Evolutionary conservation across 345 rosid species (phyloP), one percentile per base, ranked within the genome.

Genomic region (Draba incana): DNA sequence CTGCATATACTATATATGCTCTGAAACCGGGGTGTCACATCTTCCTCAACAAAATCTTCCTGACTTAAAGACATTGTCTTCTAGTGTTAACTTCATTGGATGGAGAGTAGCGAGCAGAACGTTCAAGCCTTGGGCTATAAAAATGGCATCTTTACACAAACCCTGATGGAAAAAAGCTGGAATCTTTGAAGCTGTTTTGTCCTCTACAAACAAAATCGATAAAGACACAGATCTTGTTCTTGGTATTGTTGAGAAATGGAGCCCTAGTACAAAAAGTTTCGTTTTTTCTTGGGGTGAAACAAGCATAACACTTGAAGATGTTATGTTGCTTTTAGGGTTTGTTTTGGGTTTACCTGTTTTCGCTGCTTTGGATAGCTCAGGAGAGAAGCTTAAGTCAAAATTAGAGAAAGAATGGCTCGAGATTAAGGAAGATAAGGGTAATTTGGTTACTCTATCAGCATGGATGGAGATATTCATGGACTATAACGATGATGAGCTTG

Each of bases 201-300:
- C 70, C 53, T 82, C 85, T 0, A 84, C 79, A 2, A 38, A 31
- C 11, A 15, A 2, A 5, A 48, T 82, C 59, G 5, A 1, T 0
- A 77, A 10, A 62, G 24, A 82, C 44, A 6, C 4, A 47, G 53
- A 72, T 6, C 58, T 81, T 4, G n/a, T 83, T 57, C 10, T 82
- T 28, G 75, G 54, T 42, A 6, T 85, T 13, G 83, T 81, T 3
- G 77, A 80, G 66, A 80, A 51, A 60, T 87, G 89, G 84, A 74
- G 79, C 37, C 81, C 79, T 25, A 73, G 74, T 3, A 82, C 86
- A 4, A 80, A 79, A 10, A 58, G 84, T 0, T 83, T 85, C 38
- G 42, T 83, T 13, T 83, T 85, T n/a, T 68, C 78, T 2, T 87
- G 83, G 85, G 89, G 86, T 43, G 90, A 82, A 72, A 78, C 85